These are phyloP conservation scores for Neonectria hederae DNA, from an alignment of 2,329 filamentous ascomycete species.

Conservation along the genomic window DNA sequence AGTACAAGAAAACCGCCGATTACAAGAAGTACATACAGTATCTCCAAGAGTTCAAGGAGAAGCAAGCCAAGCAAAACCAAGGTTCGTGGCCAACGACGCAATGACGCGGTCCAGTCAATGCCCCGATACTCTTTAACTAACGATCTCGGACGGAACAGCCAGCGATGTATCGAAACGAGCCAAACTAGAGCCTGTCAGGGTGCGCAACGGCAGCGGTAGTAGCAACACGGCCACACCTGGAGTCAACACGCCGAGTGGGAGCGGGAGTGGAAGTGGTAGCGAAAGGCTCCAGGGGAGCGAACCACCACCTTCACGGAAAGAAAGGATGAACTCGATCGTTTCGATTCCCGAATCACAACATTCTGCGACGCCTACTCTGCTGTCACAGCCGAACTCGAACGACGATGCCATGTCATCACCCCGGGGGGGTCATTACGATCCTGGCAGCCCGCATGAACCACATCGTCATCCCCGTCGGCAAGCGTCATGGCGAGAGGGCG, in stretches of 20 bases:
- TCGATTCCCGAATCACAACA: conserved; percentile 58
- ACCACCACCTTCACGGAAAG: conserved; percentile 56
- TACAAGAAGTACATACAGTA: conserved; percentile 77
- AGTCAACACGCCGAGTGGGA: conserved; percentile 48
- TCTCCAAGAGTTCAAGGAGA: conserved; percentile 79
- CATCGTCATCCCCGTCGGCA: conserved; percentile 40
- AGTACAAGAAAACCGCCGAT: conserved; percentile 80
- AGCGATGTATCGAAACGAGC: conserved; percentile 58
- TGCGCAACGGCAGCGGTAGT: conserved; percentile 52
- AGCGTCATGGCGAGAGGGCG: conserved; percentile 42
- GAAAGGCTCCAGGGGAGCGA: conserved; percentile 61
- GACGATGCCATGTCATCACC: conserved; percentile 59
- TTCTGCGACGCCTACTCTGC: conserved; percentile 50
- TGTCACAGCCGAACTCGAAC: conserved; percentile 48
- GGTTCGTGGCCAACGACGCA: conserved; percentile 51
- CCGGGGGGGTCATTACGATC: conserved; percentile 49
- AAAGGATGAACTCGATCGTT: conserved; percentile 58
- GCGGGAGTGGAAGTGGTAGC: conserved; percentile 56
- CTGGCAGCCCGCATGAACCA: conserved; percentile 40
- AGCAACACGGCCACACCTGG: conserved; percentile 52
- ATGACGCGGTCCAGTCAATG: not conserved
- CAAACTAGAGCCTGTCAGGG: conserved; percentile 54
- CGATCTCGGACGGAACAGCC: conserved; percentile 24
- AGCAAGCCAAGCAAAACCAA: conserved; percentile 68
- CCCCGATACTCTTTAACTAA: conserved; percentile 14